phyloP scores from a whole-genome alignment of 1,284 basidiomycete genomes.

The Coriolopsis trogii region DNA sequence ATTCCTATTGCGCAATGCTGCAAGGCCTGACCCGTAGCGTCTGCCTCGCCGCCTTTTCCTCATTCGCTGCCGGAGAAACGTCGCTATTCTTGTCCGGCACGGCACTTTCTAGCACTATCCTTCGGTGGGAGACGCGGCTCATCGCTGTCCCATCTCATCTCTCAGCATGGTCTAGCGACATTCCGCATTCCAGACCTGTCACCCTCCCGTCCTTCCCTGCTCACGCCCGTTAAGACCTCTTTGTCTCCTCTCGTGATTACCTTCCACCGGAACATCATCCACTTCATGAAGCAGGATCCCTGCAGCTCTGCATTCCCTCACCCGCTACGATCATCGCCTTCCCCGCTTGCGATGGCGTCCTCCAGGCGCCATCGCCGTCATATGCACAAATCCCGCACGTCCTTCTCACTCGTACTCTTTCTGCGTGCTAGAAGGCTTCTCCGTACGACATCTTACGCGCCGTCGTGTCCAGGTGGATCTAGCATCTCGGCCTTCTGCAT shows the following conservation, averaged over 20 bases:
- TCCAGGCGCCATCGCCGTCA: constrained; percentile 10
- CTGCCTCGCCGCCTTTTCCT: not conserved
- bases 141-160: constrained; percentile 17
- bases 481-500: not conserved
- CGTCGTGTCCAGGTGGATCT: constrained; percentile 15
- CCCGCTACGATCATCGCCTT: constrained; percentile 16
- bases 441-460: constrained; percentile 4
- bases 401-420: constrained; percentile 14
- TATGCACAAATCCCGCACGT: constrained; percentile 18
- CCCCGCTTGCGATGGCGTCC: constrained; percentile 13
- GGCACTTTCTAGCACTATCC: constrained; percentile 12
- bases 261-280: constrained; percentile 15
- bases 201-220: constrained; percentile 11
- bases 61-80: constrained; percentile 22
- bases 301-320: constrained; percentile 14
- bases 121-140: constrained; percentile 19
- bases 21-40: not conserved
- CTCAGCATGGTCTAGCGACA: constrained; percentile 19
- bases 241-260: constrained; percentile 10
- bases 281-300: constrained; percentile 15
- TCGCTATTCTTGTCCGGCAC: constrained; percentile 20
- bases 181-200: constrained; percentile 23
- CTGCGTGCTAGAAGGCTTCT: constrained; percentile 1
- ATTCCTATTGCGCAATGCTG: constrained; percentile 3
- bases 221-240: constrained; percentile 8